Base-by-base conservation (phyloP, 768 basidiomycete genomes). In the Podaxis sp. region DNA sequence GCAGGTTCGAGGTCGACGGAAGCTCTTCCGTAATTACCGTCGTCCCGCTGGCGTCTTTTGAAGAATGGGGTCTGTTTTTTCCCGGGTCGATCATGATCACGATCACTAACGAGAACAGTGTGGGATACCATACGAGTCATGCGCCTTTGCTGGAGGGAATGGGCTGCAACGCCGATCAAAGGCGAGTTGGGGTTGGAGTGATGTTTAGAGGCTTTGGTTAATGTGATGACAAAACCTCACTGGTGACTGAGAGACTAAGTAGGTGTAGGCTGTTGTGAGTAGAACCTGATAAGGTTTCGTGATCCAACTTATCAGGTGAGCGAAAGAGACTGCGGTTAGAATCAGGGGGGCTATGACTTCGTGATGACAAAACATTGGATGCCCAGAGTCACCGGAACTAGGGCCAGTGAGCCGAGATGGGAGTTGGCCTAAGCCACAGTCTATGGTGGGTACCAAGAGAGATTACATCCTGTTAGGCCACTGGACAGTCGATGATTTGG, bases 161-260 rank as follows among this genome's bases (percentile, higher is more conserved):
- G 14, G 6, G 59, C 32, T 37, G 10, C 46, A 54, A 47, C 27
- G 59, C 59, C 44, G 59, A 61, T 61, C 59, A 61, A 37, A 53
- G 59, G 52, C 44, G 21, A 36, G 10, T 23, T 52, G 38, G 23
- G 46, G 9, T 53, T 50, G 57, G 40, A 25, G 5, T 25, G 5
- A 42, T 27, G 37, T 25, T 28, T 21, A 38, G n/a, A 32, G 44
- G 5, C 13, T 37, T 27, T n/a, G 57, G n/a, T 51, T 52, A 37
- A n/a, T 38, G 21, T 48, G 28, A 16, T 21, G 16, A 3, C 21
- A n/a, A 35, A 27, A 35, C n/a, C 16, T 38, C 18, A 28, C 32
- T 16, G 47, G 28, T 44, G 13, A 46, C 25, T 59, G 36, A 18
- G 2, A 50, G 48, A n/a, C 23, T 11, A 40, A 11, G n/a, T 13